Evolutionary conservation across 257 asterid genomes (phyloP), one percentile per base, ranked within the genome.

Genomic region (Ilex asprella): DNA sequence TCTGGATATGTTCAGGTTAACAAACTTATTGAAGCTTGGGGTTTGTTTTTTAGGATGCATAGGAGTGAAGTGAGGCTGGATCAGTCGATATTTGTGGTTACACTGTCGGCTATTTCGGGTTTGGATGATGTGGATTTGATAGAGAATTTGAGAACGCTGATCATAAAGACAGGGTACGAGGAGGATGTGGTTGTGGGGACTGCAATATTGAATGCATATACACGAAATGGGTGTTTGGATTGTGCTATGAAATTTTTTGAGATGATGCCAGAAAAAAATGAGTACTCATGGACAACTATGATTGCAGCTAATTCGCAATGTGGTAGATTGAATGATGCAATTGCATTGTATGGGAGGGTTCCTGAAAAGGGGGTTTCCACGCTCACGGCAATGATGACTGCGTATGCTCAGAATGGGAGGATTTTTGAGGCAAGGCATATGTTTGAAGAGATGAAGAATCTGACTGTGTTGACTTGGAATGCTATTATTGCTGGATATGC

Each of bases 301-400:
- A 64, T 70, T 21, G 6, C 75, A 3, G 63, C 67, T 29, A 46
- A 64, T 44, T 64, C 67, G 15, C 62, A 66, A 12, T 31, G 59
- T 64, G 59, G 62, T 7, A 59, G 59, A 62, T 64, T 64, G 67
- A 62, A 65, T 39, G 75, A 70, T 16, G 70, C 67, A 29, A 39
- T 70, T 35, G 47, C n/a, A 4, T 31, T 70, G 51, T 70, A 64
- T 31, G 44, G 54, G 21, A 44, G 55, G 46, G 58, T 64, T 15
- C 67, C 75, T 46, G 58, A 44, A 31, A 21, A 21, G 16, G 56
- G 44, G 10, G 43, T 16, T 43, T 61, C 50, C 31, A 59, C 68
- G 6, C 68, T 52, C 46, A 70, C 66, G 3, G 75, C 75, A 64
- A 70, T 70, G 75, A 30, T 70, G 60, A 54, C 59, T 64, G 70